These are phyloP conservation scores for Buddleja alternifolia DNA, from an alignment of 257 asterid genomes.

Conservation along the genomic window DNA sequence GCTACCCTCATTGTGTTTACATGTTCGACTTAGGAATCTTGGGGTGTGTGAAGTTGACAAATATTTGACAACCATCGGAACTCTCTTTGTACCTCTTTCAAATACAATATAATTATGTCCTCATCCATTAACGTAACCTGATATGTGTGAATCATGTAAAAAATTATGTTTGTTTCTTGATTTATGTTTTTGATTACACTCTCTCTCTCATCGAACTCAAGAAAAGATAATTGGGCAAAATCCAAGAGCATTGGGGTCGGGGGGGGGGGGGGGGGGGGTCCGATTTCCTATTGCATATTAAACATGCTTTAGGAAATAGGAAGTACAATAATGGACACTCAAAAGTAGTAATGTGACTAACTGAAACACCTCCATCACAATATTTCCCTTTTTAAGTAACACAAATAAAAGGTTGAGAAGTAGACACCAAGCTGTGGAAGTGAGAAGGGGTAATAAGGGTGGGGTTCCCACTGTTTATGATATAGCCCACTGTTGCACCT, in stretches of 20 bases:
- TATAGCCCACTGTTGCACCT: slow-evolving; percentile 15
- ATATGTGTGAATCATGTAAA: too few species aligned
- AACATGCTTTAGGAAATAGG: slow-evolving; percentile 18
- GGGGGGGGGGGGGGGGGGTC: background rate
- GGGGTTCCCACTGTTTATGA: slow-evolving; percentile 11
- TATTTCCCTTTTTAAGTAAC: slow-evolving; percentile 41
- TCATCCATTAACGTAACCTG: too few species aligned
- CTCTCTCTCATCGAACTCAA: too few species aligned
- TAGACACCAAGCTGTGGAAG: background rate
- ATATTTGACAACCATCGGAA: too few species aligned
- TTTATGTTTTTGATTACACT: too few species aligned
- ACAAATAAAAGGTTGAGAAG: slow-evolving; percentile 9
- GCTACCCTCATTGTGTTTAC: too few species aligned
- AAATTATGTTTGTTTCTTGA: too few species aligned
- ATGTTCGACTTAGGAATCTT: too few species aligned
- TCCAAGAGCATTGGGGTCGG: slow-evolving; percentile 39
- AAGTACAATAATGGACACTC: slow-evolving; percentile 39
- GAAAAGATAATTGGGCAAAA: slow-evolving; percentile 29
- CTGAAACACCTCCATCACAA: slow-evolving; percentile 53
- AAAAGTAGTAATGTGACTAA: slow-evolving; percentile 51
- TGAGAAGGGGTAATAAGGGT: too few species aligned
- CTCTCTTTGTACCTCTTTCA: too few species aligned
- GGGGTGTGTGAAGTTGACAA: too few species aligned
- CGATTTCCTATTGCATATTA: slow-evolving; percentile 13
- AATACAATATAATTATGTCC: too few species aligned